phyloP scores from a whole-genome alignment of 2,329 filamentous ascomycete genomes.

The Paecilomyces sp. region DNA sequence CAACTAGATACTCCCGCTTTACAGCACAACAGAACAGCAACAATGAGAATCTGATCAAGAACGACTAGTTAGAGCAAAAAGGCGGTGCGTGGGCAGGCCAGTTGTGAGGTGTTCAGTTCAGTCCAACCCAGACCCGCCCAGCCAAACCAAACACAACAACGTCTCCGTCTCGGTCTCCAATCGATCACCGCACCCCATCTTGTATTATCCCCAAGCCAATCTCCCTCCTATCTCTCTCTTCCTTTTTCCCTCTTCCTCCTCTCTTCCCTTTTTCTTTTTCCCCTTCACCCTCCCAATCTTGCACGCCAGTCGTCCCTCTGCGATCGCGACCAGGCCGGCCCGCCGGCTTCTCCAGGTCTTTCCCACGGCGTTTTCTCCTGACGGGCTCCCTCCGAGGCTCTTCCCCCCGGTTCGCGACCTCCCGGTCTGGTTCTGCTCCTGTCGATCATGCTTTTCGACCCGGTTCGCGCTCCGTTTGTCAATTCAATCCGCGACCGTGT shows the following conservation, averaged over 20 bases:
- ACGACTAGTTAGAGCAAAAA: not conserved
- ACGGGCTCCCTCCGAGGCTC: constrained; percentile 4
- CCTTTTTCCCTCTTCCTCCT: constrained; percentile 2
- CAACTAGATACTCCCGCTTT: no score
- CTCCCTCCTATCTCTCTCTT: constrained; percentile 2
- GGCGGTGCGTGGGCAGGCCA: not conserved
- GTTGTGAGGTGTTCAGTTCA: not conserved
- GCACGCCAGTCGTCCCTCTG: constrained; percentile 13
- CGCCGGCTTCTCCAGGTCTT: constrained; percentile 8
- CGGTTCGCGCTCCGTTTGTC: constrained; percentile 11
- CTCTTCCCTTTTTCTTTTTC: constrained; percentile 9
- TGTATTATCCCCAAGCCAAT: not conserved
- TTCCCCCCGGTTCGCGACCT: constrained; percentile 1
- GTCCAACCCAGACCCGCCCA: constrained; percentile 2
- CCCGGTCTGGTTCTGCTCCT: constrained; percentile 6
- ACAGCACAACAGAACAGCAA: no score
- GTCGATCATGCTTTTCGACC: constrained; percentile 17
- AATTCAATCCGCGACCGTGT: constrained; percentile 14
- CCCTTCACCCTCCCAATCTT: constrained; percentile 16
- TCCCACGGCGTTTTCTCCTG: constrained; percentile 6
- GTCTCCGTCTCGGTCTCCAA: not conserved
- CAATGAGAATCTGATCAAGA: no score
- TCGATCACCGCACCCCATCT: constrained; percentile 1
- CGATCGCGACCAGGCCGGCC: constrained; percentile 13
- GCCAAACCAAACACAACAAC: constrained; percentile 3